Evolutionary conservation across 495 filamentous ascomycete species (phyloP).

Genomic region (Oidiodendron maius): DNA sequence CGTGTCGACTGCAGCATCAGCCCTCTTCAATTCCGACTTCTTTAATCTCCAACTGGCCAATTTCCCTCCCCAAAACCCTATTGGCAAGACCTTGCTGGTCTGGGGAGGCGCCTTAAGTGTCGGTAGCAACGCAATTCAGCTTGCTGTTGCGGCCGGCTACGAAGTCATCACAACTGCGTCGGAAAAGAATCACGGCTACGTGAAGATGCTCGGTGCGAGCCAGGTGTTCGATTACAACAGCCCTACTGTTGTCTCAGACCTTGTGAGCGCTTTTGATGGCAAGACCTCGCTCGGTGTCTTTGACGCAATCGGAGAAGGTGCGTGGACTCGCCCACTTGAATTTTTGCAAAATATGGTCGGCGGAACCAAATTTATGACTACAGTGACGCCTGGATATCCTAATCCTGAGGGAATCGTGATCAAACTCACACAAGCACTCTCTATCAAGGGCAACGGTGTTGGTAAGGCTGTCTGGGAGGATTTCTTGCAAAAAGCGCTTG

Average conservation of each 20-base stretch:
- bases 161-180: constrained; percentile 51
- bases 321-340: not conserved
- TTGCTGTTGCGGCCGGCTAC: constrained; percentile 18
- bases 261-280: constrained; percentile 25
- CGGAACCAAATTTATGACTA: constrained; percentile 5
- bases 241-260: constrained; percentile 2
- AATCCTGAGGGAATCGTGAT: constrained; percentile 2
- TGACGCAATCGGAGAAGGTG: not conserved
- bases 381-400: not conserved
- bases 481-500: constrained; percentile 11
- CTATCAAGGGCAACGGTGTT: constrained; percentile 4
- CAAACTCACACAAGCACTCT: not conserved
- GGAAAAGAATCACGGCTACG: constrained; percentile 45
- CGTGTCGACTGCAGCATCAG: constrained; percentile 45
- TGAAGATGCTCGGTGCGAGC: constrained; percentile 47
- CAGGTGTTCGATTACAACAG: constrained; percentile 18
- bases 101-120: constrained; percentile 17
- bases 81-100: constrained; percentile 7
- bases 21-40: constrained; percentile 38
- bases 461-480: constrained; percentile 9
- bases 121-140: constrained; percentile 14
- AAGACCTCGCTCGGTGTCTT: constrained; percentile 6
- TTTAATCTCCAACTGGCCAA: constrained; percentile 34
- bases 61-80: constrained; percentile 16
- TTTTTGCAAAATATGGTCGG: not conserved